Evolutionary conservation across 306 rosid species (phyloP), one percentile per base, ranked within the genome.

Genomic region (Glycine tomentella): DNA sequence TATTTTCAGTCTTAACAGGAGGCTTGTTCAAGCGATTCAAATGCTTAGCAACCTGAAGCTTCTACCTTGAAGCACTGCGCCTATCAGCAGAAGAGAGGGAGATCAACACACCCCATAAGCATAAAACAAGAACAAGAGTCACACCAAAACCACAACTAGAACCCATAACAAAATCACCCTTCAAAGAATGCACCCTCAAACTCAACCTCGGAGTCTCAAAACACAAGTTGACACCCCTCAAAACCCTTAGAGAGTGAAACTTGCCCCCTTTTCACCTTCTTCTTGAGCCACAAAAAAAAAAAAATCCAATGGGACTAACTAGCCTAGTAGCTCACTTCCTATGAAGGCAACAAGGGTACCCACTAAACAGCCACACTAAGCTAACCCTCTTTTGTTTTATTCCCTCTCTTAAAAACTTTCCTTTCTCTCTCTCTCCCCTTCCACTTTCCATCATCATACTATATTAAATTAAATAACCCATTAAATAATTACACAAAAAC

Each of bases 21-120:
- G 94, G 91, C 75, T 96, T 96, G 88, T 96, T 96, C 82, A 96
- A 82, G 38, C 97, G 98, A 68, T 88, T 83, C 87, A 96, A 92
- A 77, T 92, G 99, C 86, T 87, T 93, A 72, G 76, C 87, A 38
- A 93, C 87, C 72, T 96, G 97, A 79, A 96, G 89, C 72, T 85
- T 90, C 87, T 93, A 97, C 76, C 90, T 86, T 25, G 97, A 86
- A 74, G 69, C 85, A 80, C 88, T 79, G 48, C 87, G 79, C 78
- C 99, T 89, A 56, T 92, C 81, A 4, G 91, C 96, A 78, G 82
- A 90, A n/a, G 88, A 83, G 2, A 85, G 13, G 12, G 98, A 89
- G 84, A 82, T 70, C 66, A 90, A 75, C 4, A 84, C 63, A 58
- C 84, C 84, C 92, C 77, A 88, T 14, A 93, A 79, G 61, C 85